Conservation (phyloP, 2,329 filamentous ascomycete genomes). For the Aureobasidium namibiae region DNA sequence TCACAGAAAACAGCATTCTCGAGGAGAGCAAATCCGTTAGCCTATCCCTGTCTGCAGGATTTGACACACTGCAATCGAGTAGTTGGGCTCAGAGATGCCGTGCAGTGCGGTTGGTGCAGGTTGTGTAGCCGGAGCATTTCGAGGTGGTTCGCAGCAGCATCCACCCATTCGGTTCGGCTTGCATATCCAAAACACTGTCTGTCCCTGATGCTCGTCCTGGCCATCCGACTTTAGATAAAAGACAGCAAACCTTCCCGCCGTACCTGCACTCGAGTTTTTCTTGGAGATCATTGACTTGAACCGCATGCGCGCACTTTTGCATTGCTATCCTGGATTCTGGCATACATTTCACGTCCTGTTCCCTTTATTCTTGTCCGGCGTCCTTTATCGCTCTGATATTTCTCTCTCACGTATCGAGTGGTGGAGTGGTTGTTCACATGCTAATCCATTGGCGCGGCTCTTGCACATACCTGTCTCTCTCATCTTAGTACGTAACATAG, state of each 20-base stretch:
- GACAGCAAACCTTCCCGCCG: not conserved
- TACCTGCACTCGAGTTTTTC: slow-evolving; percentile 1
- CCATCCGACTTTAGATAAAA: slow-evolving; percentile 10
- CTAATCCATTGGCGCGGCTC: not conserved
- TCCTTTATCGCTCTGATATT: not conserved
- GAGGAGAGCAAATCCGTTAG: not conserved
- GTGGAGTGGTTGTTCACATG: not conserved
- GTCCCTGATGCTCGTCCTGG: slow-evolving; percentile 20
- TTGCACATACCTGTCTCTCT: slow-evolving; percentile 13
- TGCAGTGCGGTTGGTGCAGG: slow-evolving; percentile 8
- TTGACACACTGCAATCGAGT: not conserved
- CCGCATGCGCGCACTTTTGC: slow-evolving; percentile 2
- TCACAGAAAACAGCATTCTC: not conserved
- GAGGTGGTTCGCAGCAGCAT: slow-evolving; percentile 13
- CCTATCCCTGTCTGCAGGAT: not conserved
- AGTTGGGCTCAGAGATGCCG: not conserved
- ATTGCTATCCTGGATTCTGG: slow-evolving; percentile 10
- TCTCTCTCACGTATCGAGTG: not conserved
- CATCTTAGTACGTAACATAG: slow-evolving; percentile 13
- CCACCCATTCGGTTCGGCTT: slow-evolving; percentile 20
- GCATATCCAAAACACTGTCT: slow-evolving; percentile 22
- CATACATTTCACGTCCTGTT: slow-evolving; percentile 3
- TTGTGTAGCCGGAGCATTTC: slow-evolving; percentile 12
- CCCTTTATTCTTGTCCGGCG: not conserved
- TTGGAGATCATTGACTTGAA: not conserved